Evolutionary conservation across 306 rosid species (phyloP).

Genomic region (Glycyrrhiza uralensis): DNA sequence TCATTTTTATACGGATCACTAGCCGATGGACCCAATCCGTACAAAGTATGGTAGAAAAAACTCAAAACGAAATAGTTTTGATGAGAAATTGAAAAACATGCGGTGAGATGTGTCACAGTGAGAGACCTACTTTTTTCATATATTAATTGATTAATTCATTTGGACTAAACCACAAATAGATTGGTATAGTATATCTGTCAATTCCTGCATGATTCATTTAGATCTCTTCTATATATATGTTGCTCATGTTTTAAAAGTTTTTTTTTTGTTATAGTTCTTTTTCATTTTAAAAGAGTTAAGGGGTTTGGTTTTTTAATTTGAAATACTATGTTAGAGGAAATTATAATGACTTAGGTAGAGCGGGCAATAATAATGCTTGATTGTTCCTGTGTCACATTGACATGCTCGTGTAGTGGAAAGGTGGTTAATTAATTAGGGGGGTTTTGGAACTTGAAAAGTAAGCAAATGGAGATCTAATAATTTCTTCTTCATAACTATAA

Average conservation of each 20-base stretch:
- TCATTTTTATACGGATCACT: too few relatives aligned
- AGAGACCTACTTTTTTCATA: too few relatives aligned
- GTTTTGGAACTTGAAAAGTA: slow-evolving; percentile 25
- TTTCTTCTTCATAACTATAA: background rate
- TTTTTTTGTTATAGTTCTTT: background rate
- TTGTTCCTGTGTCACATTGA: background rate
- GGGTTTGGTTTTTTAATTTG: background rate
- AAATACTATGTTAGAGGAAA: background rate
- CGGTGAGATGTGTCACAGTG: too few relatives aligned
- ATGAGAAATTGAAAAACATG: too few relatives aligned
- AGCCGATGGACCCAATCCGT: too few relatives aligned
- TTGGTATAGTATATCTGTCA: background rate
- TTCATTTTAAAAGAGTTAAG: too few relatives aligned
- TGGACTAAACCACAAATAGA: background rate
- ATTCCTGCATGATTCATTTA: background rate
- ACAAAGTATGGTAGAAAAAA: too few relatives aligned
- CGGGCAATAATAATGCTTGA: background rate
- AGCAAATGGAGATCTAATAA: slow-evolving; percentile 10
- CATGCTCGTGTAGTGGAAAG: background rate
- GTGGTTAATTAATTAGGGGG: slow-evolving; percentile 26
- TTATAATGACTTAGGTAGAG: background rate
- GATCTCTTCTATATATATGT: background rate
- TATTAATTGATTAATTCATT: too few relatives aligned
- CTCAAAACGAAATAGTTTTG: too few relatives aligned
- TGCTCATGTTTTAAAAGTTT: background rate